Conservation (phyloP, 352 stramenopile species). For the Pythium scleroteichum region DNA sequence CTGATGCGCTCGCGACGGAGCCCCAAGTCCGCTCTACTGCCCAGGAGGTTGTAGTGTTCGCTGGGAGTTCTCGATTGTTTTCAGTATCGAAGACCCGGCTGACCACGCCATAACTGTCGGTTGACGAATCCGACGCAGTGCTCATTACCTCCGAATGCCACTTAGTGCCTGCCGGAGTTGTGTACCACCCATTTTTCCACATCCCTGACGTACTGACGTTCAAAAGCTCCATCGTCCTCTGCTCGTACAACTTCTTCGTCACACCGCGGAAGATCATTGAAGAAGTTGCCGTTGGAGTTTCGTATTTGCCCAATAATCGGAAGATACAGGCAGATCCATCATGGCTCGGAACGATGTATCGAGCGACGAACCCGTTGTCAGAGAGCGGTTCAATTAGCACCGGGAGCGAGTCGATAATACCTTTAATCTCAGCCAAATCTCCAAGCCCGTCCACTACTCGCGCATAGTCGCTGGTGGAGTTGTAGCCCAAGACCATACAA, state of each 20-base stretch:
- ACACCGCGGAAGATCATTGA: constrained; percentile 20
- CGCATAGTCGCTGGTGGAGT: constrained; percentile 30
- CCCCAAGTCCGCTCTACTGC: constrained; percentile 11
- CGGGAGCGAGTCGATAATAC: constrained; percentile 29
- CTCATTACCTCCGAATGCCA: constrained; percentile 37
- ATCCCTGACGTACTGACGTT: background rate
- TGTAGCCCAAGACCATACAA: constrained; percentile 30
- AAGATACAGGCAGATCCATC: constrained; percentile 37
- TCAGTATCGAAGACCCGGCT: constrained; percentile 29
- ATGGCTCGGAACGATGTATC: constrained; percentile 27
- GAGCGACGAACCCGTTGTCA: constrained; percentile 13
- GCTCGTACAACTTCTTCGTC: constrained; percentile 15
- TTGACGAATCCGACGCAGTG: constrained; percentile 2
- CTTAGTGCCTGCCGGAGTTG: constrained; percentile 10
- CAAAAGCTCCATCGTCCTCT: constrained; percentile 16
- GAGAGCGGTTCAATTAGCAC: constrained; percentile 32
- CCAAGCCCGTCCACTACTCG: constrained; percentile 31
- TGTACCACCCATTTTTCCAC: constrained; percentile 42
- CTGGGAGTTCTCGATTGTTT: constrained; percentile 16
- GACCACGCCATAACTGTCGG: constrained; percentile 9
- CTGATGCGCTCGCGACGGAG: background rate
- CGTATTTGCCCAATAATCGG: constrained; percentile 26
- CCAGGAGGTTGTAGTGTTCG: background rate
- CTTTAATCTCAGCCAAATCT: constrained; percentile 4
- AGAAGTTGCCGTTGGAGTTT: constrained; percentile 6